Evolutionary conservation across 306 rosid genomes (phyloP).

Genomic region (Acmispon strigosus): DNA sequence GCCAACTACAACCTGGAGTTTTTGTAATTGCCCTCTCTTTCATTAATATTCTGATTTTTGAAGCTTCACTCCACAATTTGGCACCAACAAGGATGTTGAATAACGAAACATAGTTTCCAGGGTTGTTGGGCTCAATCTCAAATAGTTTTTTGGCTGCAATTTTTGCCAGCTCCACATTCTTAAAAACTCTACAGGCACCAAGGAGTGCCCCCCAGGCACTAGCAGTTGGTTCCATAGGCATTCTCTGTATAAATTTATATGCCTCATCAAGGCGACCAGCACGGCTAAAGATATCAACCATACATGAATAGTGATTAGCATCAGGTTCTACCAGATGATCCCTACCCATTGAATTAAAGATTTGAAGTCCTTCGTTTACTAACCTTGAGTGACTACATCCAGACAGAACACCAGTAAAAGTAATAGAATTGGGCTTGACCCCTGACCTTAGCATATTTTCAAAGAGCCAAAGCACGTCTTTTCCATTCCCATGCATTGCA

Average conservation of each 20-base stretch:
- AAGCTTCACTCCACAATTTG: constrained; percentile 53
- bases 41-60: constrained; percentile 50
- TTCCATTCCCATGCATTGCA: constrained; percentile 55
- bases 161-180: constrained; percentile 39
- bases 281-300: constrained; percentile 47
- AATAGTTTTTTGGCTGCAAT: constrained; percentile 42
- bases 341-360: constrained; percentile 42
- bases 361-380: constrained; percentile 37
- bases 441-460: constrained; percentile 33
- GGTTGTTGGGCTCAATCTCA: constrained; percentile 50
- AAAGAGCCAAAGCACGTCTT: constrained; percentile 40
- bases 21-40: constrained; percentile 42
- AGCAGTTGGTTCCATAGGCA: constrained; percentile 53
- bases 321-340: constrained; percentile 41
- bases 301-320: constrained; percentile 43
- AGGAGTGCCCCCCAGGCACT: constrained; percentile 58
- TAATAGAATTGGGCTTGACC: constrained; percentile 41
- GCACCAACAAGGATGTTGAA: constrained; percentile 39
- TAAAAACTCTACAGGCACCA: constrained; percentile 50
- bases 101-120: constrained; percentile 39
- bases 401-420: constrained; percentile 46
- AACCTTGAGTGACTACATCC: constrained; percentile 57
- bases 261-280: constrained; percentile 50
- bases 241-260: constrained; percentile 34
- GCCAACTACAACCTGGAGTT: constrained; percentile 57